Evolutionary conservation across 1,284 basidiomycete genomes (phyloP), one percentile per base, ranked within the genome.

Genomic region (Inonotus obliquus): DNA sequence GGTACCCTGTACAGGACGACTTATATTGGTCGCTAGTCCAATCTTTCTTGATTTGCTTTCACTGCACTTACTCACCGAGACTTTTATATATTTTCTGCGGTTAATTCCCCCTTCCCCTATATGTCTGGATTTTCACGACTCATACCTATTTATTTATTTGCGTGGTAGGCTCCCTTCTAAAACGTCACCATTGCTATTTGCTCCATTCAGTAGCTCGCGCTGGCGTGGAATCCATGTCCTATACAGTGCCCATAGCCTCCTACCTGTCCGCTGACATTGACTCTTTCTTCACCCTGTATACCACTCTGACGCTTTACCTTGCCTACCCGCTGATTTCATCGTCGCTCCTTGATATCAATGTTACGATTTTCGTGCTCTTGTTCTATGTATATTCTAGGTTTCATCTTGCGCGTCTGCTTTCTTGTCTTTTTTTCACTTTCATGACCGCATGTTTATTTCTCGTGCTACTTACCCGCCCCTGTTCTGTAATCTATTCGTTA

Each of bases 161-260:
- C 55, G 19, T 21, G 47, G 25, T 17, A 47, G 10, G 7, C n/a
- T 47, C 10, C n/a, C 37, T 49, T 49, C 55, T n/a, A 57, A 14
- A 27, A 23, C 10, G 23, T 45, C 55, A 11, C 27, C 19, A 27
- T 19, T 41, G 39, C 27, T 29, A 6, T 53, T 17, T 53, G 21
- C 21, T 17, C 25, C 38, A 14, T 45, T 44, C 38, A 23, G 23
- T 27, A 38, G 32, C 45, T 35, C 21, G 45, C 45, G 47, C 47
- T 58, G 49, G 37, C 56, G 56, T 32, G 19, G 2, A n/a, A 14
- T 51, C 11, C 32, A n/a, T 47, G 55, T 57, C 38, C 27, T 58
- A 45, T 58, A 58, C 44, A 45, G 56, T 27, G 45, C 35, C 56
- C 56, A 45, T 21, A 54, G 53, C 53, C 21, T 1, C 47, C 19